Percentiles rank a stretch among this genome's conserved stretches.
Conservation (phyloP, 441 rosid genomes). For the Geranium incanum region DNA sequence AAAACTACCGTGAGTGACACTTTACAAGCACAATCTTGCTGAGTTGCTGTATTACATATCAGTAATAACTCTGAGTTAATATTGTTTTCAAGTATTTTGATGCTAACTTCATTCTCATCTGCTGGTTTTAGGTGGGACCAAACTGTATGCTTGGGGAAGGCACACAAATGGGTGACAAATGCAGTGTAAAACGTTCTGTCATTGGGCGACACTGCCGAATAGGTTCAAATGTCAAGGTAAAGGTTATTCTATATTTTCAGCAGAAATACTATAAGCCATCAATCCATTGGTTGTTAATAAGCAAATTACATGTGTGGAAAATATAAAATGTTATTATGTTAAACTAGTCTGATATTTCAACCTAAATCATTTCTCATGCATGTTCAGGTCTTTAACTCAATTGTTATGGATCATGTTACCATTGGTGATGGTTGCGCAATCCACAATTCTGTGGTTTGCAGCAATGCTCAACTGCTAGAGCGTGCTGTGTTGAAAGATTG, state of each 20-base stretch:
- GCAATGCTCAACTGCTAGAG: constrained; percentile 87
- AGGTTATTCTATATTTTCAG: constrained; percentile 7
- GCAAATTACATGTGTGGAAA: neutral
- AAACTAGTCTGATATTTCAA: neutral
- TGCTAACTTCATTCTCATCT: constrained; percentile 4
- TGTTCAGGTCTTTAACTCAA: constrained; percentile 71
- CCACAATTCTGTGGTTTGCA: constrained; percentile 84
- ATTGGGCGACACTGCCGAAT: constrained; percentile 91
- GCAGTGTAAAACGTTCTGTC: constrained; percentile 89
- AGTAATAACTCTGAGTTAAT: neutral
- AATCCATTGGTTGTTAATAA: neutral
- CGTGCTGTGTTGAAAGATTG: constrained; percentile 75
- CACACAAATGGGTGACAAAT: constrained; percentile 89
- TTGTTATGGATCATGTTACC: constrained; percentile 78
- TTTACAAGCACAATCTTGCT: neutral
- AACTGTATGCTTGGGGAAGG: constrained; percentile 91
- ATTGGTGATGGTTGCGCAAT: constrained; percentile 86
- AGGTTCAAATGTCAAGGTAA: constrained; percentile 93
- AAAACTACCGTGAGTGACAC: constrained; percentile 64
- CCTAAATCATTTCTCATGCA: constrained; percentile 13
- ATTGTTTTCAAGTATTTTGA: neutral
- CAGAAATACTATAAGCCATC: neutral
- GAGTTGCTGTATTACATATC: neutral
- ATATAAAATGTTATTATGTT: neutral
- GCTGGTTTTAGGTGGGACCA: constrained; percentile 66